Conservation (phyloP, 164 flowering plant genomes). For the Sextonia rubra region DNA sequence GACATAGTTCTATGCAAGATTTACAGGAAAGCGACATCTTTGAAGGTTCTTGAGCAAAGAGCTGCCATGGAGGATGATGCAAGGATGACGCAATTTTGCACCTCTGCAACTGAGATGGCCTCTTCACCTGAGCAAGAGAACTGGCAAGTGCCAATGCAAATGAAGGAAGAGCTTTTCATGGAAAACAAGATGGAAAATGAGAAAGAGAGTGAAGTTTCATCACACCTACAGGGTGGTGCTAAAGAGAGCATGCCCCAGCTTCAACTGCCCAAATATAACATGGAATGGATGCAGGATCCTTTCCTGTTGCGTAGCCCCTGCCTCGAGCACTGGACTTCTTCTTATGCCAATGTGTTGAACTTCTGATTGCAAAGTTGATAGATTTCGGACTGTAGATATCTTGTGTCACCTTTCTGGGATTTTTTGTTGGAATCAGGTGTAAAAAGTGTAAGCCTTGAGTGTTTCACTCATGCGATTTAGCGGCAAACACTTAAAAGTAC, state of each 20-base stretch:
- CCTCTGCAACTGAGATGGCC: conserved; percentile 18
- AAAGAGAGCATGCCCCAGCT: conserved; percentile 46
- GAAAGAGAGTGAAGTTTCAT: conserved; percentile 6
- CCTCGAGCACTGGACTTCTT: conserved; percentile 43
- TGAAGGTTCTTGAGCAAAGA: conserved; percentile 83
- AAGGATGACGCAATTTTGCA: conserved; percentile 9
- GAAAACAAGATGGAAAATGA: conserved; percentile 7
- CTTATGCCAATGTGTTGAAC: conserved; percentile 17
- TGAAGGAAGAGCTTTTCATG: conserved; percentile 5
- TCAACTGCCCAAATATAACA: conserved; percentile 45
- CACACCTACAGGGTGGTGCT: conserved; percentile 16
- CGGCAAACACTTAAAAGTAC: too few relatives aligned
- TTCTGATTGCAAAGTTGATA: conserved; percentile 6
- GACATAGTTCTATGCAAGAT: conserved; percentile 76
- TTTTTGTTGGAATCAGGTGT: neutral
- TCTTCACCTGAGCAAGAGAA: conserved; percentile 23
- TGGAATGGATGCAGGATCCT: conserved; percentile 63
- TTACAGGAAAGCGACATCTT: conserved; percentile 84
- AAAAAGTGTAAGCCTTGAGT: neutral
- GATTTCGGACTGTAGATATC: neutral
- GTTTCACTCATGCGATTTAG: too few relatives aligned
- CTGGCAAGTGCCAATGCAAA: neutral
- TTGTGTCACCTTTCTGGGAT: neutral
- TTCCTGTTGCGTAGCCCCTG: conserved; percentile 57
- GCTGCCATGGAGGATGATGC: conserved; percentile 65